Evolutionary conservation across 1,284 basidiomycete species (phyloP), one percentile per base, ranked within the genome.

Genomic region (Cryptococcus hybrid): DNA sequence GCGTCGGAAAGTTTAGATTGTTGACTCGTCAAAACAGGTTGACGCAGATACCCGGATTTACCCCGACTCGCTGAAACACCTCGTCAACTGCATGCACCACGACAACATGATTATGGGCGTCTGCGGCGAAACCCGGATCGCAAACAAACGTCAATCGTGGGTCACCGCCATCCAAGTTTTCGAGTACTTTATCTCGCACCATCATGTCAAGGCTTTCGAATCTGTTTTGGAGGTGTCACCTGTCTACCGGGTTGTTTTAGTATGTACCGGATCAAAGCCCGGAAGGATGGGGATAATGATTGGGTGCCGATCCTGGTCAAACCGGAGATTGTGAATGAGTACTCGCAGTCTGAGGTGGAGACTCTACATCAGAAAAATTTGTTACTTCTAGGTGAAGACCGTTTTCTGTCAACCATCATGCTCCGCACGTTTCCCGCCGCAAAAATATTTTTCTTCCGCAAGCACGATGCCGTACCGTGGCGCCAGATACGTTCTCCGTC

Each of bases 371-470:
- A 99, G 81, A 99, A 99, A 83, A 99, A 99, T 73, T 83, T 99
- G 45, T 83, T 99, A 1, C 82, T 99, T 13, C 86, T 99, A 34
- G 96, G 96, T 64, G 96, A 99, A 81, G 96, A 99, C 84, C 92
- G 96, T 40, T 99, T 99, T 83, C 79, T 99, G 56, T 97, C 94
- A 13, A 97, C 93, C 7, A 88, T 92, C 68, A 86, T 97, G 67
- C 82, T 99, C 24, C 87, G 95, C 37, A 95, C 95, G 2, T 99
- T 99, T 82, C 96, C 13, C 91, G 93, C 71, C 86, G 96, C 63
- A 98, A 98, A 80, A 99, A 99, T 92, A 91, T 99, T 85, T 99
- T 99, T 80, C 85, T 96, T 56, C 96, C 96, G 0, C 92, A 98
- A 77, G 96, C 96, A 3, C 84, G 86, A 59, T 99, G 96, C 77